Evolutionary conservation across 352 stramenopile species (phyloP).

Genomic region (Phytophthora macrochlamydospora): DNA sequence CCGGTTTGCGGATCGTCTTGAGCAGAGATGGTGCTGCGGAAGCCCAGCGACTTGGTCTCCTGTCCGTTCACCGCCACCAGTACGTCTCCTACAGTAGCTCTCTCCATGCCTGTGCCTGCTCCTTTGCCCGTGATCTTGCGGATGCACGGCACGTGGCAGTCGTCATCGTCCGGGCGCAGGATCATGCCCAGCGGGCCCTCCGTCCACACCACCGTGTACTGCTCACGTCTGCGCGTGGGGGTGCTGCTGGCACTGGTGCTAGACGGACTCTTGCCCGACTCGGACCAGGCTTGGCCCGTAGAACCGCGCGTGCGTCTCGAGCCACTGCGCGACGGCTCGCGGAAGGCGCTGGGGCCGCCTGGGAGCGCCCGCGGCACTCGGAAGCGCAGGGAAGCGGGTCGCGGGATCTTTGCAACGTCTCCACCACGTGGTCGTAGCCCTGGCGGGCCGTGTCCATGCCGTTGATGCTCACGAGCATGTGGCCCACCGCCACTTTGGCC

Average conservation of each 20-base stretch:
- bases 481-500: slow-evolving; percentile 79
- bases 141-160: slow-evolving; percentile 88
- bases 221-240: slow-evolving; percentile 56
- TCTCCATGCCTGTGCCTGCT: slow-evolving; percentile 83
- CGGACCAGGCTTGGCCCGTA: slow-evolving; percentile 48
- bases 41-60: slow-evolving; percentile 84
- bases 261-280: slow-evolving; percentile 37
- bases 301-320: slow-evolving; percentile 41
- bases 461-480: slow-evolving; percentile 92
- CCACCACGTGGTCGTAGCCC: slow-evolving; percentile 84
- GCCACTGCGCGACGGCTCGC: slow-evolving; percentile 35
- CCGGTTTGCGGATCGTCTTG: slow-evolving; percentile 86
- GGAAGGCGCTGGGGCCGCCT: slow-evolving; percentile 23
- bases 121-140: slow-evolving; percentile 88
- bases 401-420: slow-evolving; percentile 85
- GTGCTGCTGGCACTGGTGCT: slow-evolving; percentile 9
- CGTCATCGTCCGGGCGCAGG: slow-evolving; percentile 82
- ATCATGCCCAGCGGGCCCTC: slow-evolving; percentile 88
- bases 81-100: slow-evolving; percentile 78
- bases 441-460: slow-evolving; percentile 85
- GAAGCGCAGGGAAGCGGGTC: slow-evolving; percentile 82
- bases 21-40: slow-evolving; percentile 87
- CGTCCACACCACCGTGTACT: slow-evolving; percentile 86
- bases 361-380: slow-evolving; percentile 68
- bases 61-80: slow-evolving; percentile 86